phyloP scores from a whole-genome alignment of 257 asterid genomes.

The Gentiana dahurica region DNA sequence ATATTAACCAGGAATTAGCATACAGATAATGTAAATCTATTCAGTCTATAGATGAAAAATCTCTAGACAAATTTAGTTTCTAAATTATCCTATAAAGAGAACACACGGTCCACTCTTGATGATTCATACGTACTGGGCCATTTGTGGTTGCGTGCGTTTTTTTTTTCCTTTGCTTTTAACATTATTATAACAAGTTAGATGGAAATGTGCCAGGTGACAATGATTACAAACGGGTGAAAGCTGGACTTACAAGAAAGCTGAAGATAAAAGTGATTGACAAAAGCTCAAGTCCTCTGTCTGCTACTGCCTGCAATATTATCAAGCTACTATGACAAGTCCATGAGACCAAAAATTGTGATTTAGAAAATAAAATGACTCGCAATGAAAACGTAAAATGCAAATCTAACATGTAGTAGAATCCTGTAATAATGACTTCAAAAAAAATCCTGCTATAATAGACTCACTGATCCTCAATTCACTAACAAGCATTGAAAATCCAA shows the following conservation, averaged over 20 bases:
- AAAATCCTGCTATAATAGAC: neutral
- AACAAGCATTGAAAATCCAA: neutral
- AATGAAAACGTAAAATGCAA: neutral
- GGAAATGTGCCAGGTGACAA: too few relatives aligned
- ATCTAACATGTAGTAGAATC: neutral
- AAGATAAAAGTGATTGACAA: slow-evolving; percentile 57
- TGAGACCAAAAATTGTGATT: too few relatives aligned
- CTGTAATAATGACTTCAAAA: neutral
- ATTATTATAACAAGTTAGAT: too few relatives aligned
- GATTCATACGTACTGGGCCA: too few relatives aligned
- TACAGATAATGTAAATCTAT: neutral
- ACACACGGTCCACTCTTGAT: too few relatives aligned
- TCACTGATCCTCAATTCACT: neutral
- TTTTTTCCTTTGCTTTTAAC: too few relatives aligned
- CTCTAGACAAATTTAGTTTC: too few relatives aligned
- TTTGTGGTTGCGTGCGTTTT: too few relatives aligned
- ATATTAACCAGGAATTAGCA: neutral
- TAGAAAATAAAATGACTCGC: neutral
- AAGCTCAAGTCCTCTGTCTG: slow-evolving; percentile 92
- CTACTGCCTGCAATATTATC: slow-evolving; percentile 60
- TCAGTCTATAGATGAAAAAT: neutral
- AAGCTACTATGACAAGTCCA: neutral
- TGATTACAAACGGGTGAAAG: neutral
- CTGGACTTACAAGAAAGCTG: slow-evolving; percentile 58
- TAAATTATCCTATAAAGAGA: too few relatives aligned